Evolutionary conservation across 768 basidiomycete species (phyloP), one percentile per base, ranked within the genome.

Genomic region (Sporobolomyces roseus): DNA sequence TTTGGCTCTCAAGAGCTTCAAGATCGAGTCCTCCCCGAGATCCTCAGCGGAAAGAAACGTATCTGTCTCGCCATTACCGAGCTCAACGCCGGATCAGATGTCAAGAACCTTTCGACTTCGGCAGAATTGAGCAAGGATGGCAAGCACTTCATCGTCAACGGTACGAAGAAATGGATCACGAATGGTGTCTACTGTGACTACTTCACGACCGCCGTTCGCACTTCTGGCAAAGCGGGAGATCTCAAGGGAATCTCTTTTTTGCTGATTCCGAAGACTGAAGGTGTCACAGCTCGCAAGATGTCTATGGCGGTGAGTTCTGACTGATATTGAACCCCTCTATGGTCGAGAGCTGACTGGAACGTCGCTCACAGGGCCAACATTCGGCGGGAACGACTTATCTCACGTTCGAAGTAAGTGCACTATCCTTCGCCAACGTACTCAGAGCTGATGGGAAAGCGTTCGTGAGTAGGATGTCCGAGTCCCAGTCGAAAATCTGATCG

Each of bases 131-230:
- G 54, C 1, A 52, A 35, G 3, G 76, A 77, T 53, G 72, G 72
- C 16, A 76, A 72, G 63, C 60, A 72, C 49, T 46, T 13, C 45
- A 10, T 23, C 23, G 14, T 14, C 45, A 6, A 21, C 45, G 23
- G 10, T 46, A 41, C 17, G 17, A 17, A n/a, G n/a, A n/a, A n/a
- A n/a, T n/a, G n/a, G n/a, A n/a, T n/a, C n/a, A n/a, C n/a, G 60
- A 68, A 72, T 51, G 74, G 74, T 3, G 52, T 76, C 29, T 77
- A 68, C 61, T 65, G 66, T 9, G 76, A 78, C 67, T 78, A 74
- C 63, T 73, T 77, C 55, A 77, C 76, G 23, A 71, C 77, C 4
- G 78, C 77, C 12, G 78, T 77, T 19, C 70, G 78, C 25, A 78
- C 78, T 2, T 65, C 66, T 5, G 76, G 75, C 38, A 65, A 70